Evolutionary conservation across 78 protist species (phyloP).

Genomic region (Dictyostelium brefeldianum): DNA sequence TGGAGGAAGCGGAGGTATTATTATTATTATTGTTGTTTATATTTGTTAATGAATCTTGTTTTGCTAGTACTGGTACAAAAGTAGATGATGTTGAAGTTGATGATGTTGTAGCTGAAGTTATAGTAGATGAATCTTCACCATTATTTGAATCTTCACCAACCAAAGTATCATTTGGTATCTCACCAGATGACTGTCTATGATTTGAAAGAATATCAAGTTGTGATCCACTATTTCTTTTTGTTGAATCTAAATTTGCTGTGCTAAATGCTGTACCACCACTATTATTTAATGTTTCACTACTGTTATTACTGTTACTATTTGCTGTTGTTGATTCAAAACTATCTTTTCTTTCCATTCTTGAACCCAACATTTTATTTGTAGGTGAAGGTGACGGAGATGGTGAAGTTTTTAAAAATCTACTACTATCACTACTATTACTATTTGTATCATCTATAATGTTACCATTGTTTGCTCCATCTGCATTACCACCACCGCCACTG

Average conservation of each 20-base stretch:
- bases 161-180: background rate
- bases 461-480: background rate
- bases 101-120: background rate
- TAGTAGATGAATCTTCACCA: background rate
- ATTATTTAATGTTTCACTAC: background rate
- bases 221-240: background rate
- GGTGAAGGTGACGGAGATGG: conserved; percentile 45
- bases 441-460: background rate
- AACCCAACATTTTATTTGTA: conserved; percentile 45
- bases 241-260: background rate
- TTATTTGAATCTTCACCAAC: background rate
- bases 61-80: conserved; percentile 1
- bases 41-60: conserved; percentile 10
- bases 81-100: background rate
- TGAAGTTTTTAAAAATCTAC: background rate
- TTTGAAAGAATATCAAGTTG: background rate
- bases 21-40: background rate
- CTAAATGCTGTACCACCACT: conserved; percentile 6
- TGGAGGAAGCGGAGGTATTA: background rate
- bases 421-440: conserved; percentile 17
- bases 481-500: background rate
- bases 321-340: background rate
- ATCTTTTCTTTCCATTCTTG: conserved; percentile 15
- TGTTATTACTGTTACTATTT: background rate
- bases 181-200: background rate